Base-by-base conservation (phyloP, 2,329 filamentous ascomycete species). In the Fusarium xyrophilum region DNA sequence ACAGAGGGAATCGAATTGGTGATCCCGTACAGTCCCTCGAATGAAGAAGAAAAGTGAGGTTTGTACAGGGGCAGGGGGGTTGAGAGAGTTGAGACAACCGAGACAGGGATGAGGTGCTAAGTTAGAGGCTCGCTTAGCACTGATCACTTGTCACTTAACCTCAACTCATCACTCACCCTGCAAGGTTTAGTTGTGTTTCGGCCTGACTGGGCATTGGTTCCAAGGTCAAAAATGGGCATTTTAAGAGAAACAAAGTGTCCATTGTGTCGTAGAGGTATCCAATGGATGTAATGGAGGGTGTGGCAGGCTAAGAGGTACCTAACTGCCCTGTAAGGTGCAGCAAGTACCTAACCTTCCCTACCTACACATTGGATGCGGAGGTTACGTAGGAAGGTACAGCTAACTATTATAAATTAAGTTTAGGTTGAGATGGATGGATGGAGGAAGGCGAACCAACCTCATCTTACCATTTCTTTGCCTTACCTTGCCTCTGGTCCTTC, bases 1-100 rank as follows among this genome's bases (percentile, higher is more conserved):
- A 59, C 36, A 64, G 67, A 69, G 52, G 67, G 59, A 65, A 69
- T 68, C 67, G 59, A 69, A 69, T 69, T 63, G 63, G 67, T 51
- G 67, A 55, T 54, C 17, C 28, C 15, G 32, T 55, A n/a, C n/a
- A 28, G 30, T 30, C 35, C 23, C 19, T 30, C 32, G 19, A 56
- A 38, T 38, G 23, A 70, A 64, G 58, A 60, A 51, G 43, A 40
- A 36, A 55, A 43, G 30, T 25, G 60, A 42, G 40, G 59, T 36
- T 23, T 35, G 58, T 59, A 36, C 58, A 63, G 58, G 47, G 28
- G 30, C 46, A 25, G 30, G 46, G 30, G 42, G n/a, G 32, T n/a
- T 48, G 32, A 38, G 60, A 48, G 60, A 57, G 40, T 27, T 27
- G 12, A 27, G 40, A 43, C 57, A 61, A 40, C 38, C 44, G 28